These are phyloP conservation scores for Acer negundo DNA, from an alignment of 345 rosid genomes.

Conservation along the genomic window DNA sequence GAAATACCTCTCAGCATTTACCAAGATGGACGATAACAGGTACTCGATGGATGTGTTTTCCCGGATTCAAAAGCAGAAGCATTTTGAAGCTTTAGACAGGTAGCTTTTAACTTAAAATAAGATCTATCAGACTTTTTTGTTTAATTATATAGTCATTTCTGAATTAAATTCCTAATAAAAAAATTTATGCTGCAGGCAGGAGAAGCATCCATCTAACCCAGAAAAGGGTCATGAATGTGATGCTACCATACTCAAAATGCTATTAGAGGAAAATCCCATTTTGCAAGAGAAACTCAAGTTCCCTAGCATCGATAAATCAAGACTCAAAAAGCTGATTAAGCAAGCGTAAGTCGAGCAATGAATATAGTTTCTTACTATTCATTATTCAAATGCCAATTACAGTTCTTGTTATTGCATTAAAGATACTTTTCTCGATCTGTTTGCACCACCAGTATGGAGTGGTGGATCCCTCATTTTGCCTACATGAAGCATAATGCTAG, in stretches of 20 bases:
- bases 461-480: conserved; percentile 29
- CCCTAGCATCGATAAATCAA: conserved; percentile 37
- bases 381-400: not conserved
- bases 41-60: conserved; percentile 61
- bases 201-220: not conserved
- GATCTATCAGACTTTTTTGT: conserved; percentile 42
- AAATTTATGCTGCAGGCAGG: conserved; percentile 28
- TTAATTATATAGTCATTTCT: conserved; percentile 39
- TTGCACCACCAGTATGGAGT: conserved; percentile 32
- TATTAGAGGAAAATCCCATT: conserved; percentile 34
- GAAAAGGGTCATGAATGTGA: conserved; percentile 11
- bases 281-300: conserved; percentile 34
- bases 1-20: conserved; percentile 66
- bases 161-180: conserved; percentile 32
- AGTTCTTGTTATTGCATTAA: not conserved
- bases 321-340: conserved; percentile 34
- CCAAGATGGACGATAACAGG: conserved; percentile 46
- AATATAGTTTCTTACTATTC: not conserved
- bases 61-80: conserved; percentile 64
- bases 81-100: conserved; percentile 58
- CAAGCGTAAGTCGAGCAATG: conserved; percentile 28
- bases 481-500: not conserved
- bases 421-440: not conserved
- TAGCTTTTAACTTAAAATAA: conserved; percentile 26
- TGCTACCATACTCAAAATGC: conserved; percentile 27